These are phyloP conservation scores for Osmozyma mogii DNA, from an alignment of 805 yeast species.

Conservation along the genomic window DNA sequence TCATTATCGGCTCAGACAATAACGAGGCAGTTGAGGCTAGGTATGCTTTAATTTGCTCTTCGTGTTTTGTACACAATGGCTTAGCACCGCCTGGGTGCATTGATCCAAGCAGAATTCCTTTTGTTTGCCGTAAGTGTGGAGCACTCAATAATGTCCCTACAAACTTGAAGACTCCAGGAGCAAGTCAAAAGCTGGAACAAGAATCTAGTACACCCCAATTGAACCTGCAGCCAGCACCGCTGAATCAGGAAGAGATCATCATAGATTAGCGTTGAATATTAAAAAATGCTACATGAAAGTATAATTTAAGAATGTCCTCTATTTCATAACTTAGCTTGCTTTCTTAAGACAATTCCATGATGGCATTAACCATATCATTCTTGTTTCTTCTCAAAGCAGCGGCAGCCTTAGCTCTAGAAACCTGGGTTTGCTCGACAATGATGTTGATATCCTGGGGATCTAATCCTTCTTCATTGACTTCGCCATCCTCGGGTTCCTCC, in stretches of 20 bases:
- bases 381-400: constrained; percentile 83
- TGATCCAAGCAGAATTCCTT: constrained; percentile 42
- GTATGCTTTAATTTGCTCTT: constrained; percentile 62
- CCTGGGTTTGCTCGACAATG: constrained; percentile 87
- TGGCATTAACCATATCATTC: constrained; percentile 93
- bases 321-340: not conserved
- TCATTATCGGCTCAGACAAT: constrained; percentile 44
- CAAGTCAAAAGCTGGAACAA: too few species aligned
- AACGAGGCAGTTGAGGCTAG: constrained; percentile 56
- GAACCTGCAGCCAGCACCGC: too few species aligned
- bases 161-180: too few species aligned
- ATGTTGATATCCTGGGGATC: constrained; percentile 75
- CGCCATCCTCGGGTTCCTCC: constrained; percentile 55
- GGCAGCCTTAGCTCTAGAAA: constrained; percentile 82
- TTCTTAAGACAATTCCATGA: constrained; percentile 62
- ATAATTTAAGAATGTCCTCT: not conserved
- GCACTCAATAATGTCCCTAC: too few species aligned
- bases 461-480: constrained; percentile 80
- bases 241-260: too few species aligned
- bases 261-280: too few species aligned
- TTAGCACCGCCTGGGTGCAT: constrained; percentile 64
- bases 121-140: constrained; percentile 66
- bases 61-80: constrained; percentile 71
- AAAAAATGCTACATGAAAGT: too few species aligned
- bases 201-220: too few species aligned